A percentile compares a stretch with the other conserved stretches of the same genome.
phyloP scores from a whole-genome alignment of 345 rosid species.

The Salix exigua region DNA sequence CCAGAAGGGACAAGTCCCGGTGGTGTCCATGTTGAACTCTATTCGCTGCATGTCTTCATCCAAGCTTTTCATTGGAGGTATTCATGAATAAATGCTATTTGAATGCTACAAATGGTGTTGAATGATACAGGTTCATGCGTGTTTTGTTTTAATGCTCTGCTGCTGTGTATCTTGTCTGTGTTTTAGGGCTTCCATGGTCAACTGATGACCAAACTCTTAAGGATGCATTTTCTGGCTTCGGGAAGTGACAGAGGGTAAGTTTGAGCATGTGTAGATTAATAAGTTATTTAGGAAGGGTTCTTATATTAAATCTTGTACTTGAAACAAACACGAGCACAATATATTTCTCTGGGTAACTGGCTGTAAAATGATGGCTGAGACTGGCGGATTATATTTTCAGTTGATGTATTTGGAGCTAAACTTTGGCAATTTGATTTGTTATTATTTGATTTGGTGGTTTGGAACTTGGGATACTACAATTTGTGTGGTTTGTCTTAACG shows the following conservation, averaged over 20 bases:
- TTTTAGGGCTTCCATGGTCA: conserved; percentile 32
- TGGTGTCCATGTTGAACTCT: conserved; percentile 52
- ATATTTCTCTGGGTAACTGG: neutral
- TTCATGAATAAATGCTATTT: neutral
- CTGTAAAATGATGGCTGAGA: neutral
- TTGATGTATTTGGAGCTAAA: neutral
- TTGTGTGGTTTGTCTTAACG: neutral
- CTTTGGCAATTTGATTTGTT: neutral
- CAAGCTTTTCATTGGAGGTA: conserved; percentile 78
- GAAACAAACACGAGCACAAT: neutral
- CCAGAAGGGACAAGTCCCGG: conserved; percentile 40
- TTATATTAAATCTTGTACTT: no score
- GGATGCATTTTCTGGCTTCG: conserved; percentile 40
- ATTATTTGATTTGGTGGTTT: neutral
- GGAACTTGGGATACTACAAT: neutral
- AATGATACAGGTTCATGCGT: neutral
- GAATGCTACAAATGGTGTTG: neutral
- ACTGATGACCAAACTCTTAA: conserved; percentile 37
- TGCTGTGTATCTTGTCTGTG: neutral
- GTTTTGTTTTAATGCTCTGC: neutral
- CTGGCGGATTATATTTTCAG: neutral
- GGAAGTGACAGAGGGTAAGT: conserved; percentile 39
- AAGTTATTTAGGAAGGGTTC: neutral
- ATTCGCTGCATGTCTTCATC: conserved; percentile 47
- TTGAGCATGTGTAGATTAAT: neutral